Conservation (phyloP, 495 filamentous ascomycete genomes). For the Penicillium malachiteum region DNA sequence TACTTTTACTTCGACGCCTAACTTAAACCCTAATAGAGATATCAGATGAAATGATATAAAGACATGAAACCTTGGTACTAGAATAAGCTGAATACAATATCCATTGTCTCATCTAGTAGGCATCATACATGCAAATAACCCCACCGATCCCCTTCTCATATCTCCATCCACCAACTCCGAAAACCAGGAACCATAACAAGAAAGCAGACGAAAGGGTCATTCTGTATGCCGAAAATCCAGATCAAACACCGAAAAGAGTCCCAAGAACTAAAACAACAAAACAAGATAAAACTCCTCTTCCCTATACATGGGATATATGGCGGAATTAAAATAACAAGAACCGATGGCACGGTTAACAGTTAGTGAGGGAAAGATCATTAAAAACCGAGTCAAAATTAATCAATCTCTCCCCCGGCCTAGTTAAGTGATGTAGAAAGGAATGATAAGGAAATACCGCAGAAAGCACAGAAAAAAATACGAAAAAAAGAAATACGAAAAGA, state of each 20-base stretch:
- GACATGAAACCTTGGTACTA: too few species aligned
- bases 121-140: slow-evolving; percentile 52
- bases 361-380: background rate
- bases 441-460: background rate
- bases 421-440: background rate
- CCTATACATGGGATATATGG: slow-evolving; percentile 29
- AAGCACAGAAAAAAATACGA: background rate
- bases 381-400: slow-evolving; percentile 3
- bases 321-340: slow-evolving; percentile 13
- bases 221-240: slow-evolving; percentile 32
- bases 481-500: too few species aligned
- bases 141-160: slow-evolving; percentile 41
- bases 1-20: too few species aligned
- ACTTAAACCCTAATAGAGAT: too few species aligned
- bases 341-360: slow-evolving; percentile 11
- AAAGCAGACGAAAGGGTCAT: slow-evolving; percentile 22
- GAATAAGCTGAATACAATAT: too few species aligned
- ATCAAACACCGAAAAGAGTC: slow-evolving; percentile 23
- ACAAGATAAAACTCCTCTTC: slow-evolving; percentile 16
- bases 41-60: too few species aligned
- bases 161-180: slow-evolving; percentile 38
- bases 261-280: background rate
- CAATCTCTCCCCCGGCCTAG: slow-evolving; percentile 10
- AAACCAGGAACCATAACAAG: slow-evolving; percentile 34
- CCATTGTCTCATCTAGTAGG: slow-evolving; percentile 45